Conservation (phyloP, 176 grass and related monocot genomes). For the Coix lacrymajobi region DNA sequence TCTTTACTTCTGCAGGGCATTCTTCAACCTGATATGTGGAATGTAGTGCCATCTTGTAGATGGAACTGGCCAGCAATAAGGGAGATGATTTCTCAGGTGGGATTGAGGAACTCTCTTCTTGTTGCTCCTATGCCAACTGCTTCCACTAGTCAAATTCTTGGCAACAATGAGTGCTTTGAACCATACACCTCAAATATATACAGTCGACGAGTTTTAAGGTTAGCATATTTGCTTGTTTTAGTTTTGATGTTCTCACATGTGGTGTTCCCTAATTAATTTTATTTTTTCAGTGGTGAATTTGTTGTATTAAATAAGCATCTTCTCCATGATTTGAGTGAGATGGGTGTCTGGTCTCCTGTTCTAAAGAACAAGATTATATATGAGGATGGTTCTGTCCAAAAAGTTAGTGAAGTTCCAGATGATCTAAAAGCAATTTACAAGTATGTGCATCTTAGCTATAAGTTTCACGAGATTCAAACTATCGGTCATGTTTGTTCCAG, state of each 20-base stretch:
- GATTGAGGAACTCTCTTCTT: conserved; percentile 92
- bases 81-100: conserved; percentile 63
- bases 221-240: neutral
- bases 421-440: conserved; percentile 93
- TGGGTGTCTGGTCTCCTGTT: conserved; percentile 73
- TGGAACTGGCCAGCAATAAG: conserved; percentile 82
- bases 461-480: neutral
- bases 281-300: conserved; percentile 76
- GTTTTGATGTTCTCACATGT: conserved; percentile 33
- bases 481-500: neutral
- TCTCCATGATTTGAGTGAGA: conserved; percentile 92
- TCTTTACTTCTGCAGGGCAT: conserved; percentile 48
- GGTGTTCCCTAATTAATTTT: neutral
- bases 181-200: conserved; percentile 25
- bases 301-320: conserved; percentile 99
- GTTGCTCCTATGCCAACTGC: conserved; percentile 99
- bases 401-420: conserved; percentile 74
- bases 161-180: conserved; percentile 80
- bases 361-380: conserved; percentile 93
- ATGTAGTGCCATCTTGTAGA: conserved; percentile 58
- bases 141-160: conserved; percentile 99
- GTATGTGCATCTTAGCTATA: conserved; percentile 33
- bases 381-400: conserved; percentile 90
- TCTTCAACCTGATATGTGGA: conserved; percentile 99
- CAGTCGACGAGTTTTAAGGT: conserved; percentile 40